These are phyloP conservation scores for Penicillium nucicola DNA, from an alignment of 495 filamentous ascomycete genomes.

Conservation along the genomic window DNA sequence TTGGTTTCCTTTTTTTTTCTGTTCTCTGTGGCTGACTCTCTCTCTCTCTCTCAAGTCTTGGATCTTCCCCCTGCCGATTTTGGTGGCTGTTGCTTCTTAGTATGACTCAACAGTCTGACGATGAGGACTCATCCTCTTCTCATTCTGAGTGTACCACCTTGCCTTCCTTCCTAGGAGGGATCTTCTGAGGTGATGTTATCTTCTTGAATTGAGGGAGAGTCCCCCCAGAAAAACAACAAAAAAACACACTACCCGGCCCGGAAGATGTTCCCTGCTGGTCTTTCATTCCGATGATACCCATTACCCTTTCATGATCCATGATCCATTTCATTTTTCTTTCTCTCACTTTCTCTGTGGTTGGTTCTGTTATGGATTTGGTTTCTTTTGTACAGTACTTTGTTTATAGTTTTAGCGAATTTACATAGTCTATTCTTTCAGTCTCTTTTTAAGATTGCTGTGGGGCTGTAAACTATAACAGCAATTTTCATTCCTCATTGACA, in stretches of 20 bases:
- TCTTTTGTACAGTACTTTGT: conserved; percentile 21
- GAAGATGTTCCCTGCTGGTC: neutral
- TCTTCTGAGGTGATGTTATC: conserved; percentile 5
- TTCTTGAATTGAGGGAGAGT: neutral
- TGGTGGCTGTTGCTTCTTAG: neutral
- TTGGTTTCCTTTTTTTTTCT: neutral
- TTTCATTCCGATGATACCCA: conserved; percentile 3
- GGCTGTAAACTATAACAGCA: no score
- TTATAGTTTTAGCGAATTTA: conserved; percentile 19
- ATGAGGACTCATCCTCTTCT: neutral
- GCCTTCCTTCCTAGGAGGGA: neutral
- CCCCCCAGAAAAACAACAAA: neutral
- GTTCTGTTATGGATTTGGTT: conserved; percentile 3
- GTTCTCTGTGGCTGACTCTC: neutral
- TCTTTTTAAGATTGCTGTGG: no score
- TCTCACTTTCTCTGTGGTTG: conserved; percentile 1
- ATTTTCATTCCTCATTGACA: no score
- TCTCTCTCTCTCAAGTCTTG: neutral
- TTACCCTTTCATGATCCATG: conserved; percentile 14
- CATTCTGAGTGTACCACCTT: neutral
- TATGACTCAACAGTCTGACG: neutral
- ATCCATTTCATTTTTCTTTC: conserved; percentile 1
- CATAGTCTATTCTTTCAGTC: neutral
- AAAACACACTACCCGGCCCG: neutral
- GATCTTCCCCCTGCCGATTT: neutral